Conservation (phyloP, 352 stramenopile genomes). For the Phytophthora boehmeriae region DNA sequence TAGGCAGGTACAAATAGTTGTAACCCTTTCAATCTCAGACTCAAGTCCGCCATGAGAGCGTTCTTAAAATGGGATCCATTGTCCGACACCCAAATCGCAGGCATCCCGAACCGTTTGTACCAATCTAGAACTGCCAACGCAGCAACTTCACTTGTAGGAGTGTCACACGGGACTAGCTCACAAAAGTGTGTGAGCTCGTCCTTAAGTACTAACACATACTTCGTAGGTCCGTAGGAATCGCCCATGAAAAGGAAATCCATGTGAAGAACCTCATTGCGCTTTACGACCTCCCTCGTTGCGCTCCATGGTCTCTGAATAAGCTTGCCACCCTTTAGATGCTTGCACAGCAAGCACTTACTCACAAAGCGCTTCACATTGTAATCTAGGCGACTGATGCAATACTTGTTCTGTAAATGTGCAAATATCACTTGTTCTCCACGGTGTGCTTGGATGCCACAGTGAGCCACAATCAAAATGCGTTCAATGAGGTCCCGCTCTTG, state of each 20-base stretch:
- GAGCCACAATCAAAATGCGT: constrained; percentile 9
- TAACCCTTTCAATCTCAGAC: constrained; percentile 3
- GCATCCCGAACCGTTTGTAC: constrained; percentile 24
- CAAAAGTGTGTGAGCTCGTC: constrained; percentile 16
- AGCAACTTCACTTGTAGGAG: constrained; percentile 6
- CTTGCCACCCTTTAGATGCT: constrained; percentile 21
- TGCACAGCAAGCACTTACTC: constrained; percentile 15
- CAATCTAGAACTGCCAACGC: constrained; percentile 14
- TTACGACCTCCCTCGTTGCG: not conserved
- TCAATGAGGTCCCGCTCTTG: not conserved
- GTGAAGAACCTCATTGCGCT: constrained; percentile 9
- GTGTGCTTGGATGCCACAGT: constrained; percentile 9
- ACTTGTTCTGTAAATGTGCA: not conserved
- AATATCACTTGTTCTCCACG: constrained; percentile 6
- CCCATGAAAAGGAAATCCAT: constrained; percentile 13
- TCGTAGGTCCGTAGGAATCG: not conserved
- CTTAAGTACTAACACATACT: constrained; percentile 20
- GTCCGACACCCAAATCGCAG: constrained; percentile 8
- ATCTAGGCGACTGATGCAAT: not conserved
- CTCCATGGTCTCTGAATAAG: constrained; percentile 15
- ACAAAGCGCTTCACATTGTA: constrained; percentile 7
- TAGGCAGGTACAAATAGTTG: constrained; percentile 15
- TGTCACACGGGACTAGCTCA: constrained; percentile 18
- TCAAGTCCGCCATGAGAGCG: constrained; percentile 20
- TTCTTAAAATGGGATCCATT: constrained; percentile 23